phyloP scores from a whole-genome alignment of 129 eudicot genomes.

The Chrysanthemum lavandulifolium region DNA sequence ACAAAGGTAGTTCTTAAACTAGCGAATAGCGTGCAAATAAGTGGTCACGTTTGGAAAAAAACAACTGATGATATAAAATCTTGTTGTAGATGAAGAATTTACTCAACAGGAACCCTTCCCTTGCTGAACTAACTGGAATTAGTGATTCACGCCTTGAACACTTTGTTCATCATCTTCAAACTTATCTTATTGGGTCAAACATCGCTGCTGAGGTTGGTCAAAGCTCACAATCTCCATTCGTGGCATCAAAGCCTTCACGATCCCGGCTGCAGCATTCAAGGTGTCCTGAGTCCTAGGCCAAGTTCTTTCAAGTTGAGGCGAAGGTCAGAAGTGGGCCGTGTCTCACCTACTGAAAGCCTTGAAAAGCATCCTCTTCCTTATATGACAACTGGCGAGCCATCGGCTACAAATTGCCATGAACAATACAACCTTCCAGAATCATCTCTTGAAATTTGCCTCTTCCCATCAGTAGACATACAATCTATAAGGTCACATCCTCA shows the following conservation, averaged over 20 bases:
- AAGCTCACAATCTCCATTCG: slow-evolving; percentile 29
- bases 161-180: slow-evolving; percentile 66
- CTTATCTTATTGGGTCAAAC: slow-evolving; percentile 48
- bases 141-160: slow-evolving; percentile 78
- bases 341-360: slow-evolving; percentile 17
- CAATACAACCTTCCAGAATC: slow-evolving; percentile 22
- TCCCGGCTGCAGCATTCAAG: slow-evolving; percentile 39
- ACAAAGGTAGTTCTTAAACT: slow-evolving; percentile 49
- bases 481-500: slow-evolving; percentile 4
- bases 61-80: neutral
- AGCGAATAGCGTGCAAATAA: neutral
- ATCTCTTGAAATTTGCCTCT: slow-evolving; percentile 8
- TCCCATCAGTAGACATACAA: slow-evolving; percentile 32
- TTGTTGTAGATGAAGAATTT: slow-evolving; percentile 67
- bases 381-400: slow-evolving; percentile 24
- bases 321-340: slow-evolving; percentile 34
- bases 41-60: neutral
- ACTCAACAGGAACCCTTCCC: slow-evolving; percentile 62
- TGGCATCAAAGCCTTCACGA: slow-evolving; percentile 46
- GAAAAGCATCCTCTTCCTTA: slow-evolving; percentile 34
- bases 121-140: slow-evolving; percentile 81
- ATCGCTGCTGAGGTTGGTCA: slow-evolving; percentile 14
- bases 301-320: slow-evolving; percentile 54
- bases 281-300: slow-evolving; percentile 69
- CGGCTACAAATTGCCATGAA: slow-evolving; percentile 25